These are phyloP conservation scores for Penicillium chermesinum DNA, from an alignment of 495 filamentous ascomycete species.

Conservation along the genomic window DNA sequence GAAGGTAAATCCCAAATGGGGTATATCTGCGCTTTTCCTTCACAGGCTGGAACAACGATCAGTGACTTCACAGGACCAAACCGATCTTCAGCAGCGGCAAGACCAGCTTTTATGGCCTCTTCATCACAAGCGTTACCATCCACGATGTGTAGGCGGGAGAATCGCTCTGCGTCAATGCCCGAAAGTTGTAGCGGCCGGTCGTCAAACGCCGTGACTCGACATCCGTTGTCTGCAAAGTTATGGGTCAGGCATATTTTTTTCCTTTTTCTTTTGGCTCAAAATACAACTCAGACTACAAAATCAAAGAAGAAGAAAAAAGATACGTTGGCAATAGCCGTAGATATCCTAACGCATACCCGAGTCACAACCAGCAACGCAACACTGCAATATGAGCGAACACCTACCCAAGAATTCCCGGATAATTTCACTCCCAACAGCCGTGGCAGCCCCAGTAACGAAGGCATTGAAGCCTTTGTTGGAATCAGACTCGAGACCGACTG, in stretches of 20 bases:
- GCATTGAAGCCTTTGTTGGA: too few species aligned
- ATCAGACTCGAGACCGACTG: too few species aligned
- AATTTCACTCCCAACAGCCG: constrained; percentile 46
- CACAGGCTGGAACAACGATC: constrained; percentile 48
- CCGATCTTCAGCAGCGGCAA: constrained; percentile 37
- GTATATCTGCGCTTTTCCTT: constrained; percentile 38
- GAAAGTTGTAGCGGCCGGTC: constrained; percentile 22
- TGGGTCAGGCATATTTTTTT: constrained; percentile 3
- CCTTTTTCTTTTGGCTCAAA: too few species aligned
- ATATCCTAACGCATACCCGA: too few species aligned
- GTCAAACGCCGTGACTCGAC: constrained; percentile 51
- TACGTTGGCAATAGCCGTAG: too few species aligned
- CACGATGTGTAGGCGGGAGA: constrained; percentile 32
- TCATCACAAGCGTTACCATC: constrained; percentile 46
- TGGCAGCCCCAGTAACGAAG: constrained; percentile 55
- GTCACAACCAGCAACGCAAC: not conserved
- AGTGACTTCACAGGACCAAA: constrained; percentile 52
- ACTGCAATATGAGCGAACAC: constrained; percentile 7
- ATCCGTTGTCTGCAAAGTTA: constrained; percentile 42
- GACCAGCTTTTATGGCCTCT: constrained; percentile 37
- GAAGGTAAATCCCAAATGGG: constrained; percentile 52
- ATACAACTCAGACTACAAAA: too few species aligned
- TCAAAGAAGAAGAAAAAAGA: too few species aligned
- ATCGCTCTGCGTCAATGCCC: constrained; percentile 19
- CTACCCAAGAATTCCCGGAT: constrained; percentile 51